Base-by-base conservation (phyloP, 2,329 filamentous ascomycete genomes). In the Alternaria arbusti region DNA sequence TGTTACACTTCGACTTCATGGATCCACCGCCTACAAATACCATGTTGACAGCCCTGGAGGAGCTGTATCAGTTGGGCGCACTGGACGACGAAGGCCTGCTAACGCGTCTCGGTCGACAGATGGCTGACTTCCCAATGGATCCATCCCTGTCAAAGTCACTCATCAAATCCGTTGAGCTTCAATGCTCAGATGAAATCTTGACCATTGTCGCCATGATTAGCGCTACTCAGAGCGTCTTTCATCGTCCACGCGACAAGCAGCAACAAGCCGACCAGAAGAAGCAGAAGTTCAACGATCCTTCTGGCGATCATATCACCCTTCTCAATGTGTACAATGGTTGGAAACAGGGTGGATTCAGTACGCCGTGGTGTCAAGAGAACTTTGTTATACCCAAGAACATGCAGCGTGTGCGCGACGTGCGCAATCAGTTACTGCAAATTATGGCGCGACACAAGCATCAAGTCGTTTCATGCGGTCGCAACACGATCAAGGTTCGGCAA, bases 101-200 rank as follows among this genome's bases (percentile, higher is more conserved):
- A 3, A 99, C 96, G 0, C 89, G 96, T 7, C 86, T 97, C 1
- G 96, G 96, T 8, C 89, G 96, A 49, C 97, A 97, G 79, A 98
- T 99, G 95, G 94, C 96, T 11, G 95, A 99, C 76, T 98, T 98
- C 79, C 96, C 96, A 0, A 98, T 98, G 93, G 94, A 98, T 61
- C 96, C 96, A 0, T 89, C 93, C 0, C 86, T 98, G 1, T 92
- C 94, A 57, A 99, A 98, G 79, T 90, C 93, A 0, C 86, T 99
- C 2, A 96, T 99, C 66, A 91, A 90, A 11, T 93, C 93, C 0
- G 92, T 97, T 2, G 92, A 97, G 50, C 87, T 96, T 69, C 87
- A 90, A 26, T 99, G 96, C 80, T 94, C 93, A 0, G 96, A 99
- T 25, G 96, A 99, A 80, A 89, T 98, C 74, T 88, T 99, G 25